Conservation (phyloP, 345 rosid genomes). For the Aquilaria malaccensis region DNA sequence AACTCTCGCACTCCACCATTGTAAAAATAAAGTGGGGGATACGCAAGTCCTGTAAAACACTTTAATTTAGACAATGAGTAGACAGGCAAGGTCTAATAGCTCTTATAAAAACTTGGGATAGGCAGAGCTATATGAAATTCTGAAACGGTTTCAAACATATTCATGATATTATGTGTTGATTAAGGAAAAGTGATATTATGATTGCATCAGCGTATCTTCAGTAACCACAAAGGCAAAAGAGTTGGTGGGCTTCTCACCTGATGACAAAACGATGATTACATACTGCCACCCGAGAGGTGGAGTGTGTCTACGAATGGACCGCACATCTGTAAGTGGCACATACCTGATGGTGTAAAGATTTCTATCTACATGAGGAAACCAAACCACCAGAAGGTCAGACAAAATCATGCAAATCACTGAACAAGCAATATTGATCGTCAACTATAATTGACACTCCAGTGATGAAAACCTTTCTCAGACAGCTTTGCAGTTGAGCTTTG, state of each 20-base stretch:
- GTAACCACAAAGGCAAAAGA: slow-evolving; percentile 1
- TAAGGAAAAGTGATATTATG: too few relatives aligned
- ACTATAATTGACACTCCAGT: slow-evolving; percentile 2
- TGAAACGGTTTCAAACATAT: neutral
- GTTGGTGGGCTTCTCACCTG: slow-evolving; percentile 42
- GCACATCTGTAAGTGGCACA: slow-evolving; percentile 68
- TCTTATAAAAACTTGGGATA: neutral
- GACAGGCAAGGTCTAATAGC: neutral
- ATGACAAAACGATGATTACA: slow-evolving; percentile 75
- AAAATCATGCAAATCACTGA: neutral
- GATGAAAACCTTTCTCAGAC: slow-evolving; percentile 68
- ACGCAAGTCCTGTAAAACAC: slow-evolving; percentile 72
- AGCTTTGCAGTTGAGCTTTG: slow-evolving; percentile 55
- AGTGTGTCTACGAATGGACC: slow-evolving; percentile 78
- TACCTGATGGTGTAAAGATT: slow-evolving; percentile 82
- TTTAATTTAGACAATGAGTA: slow-evolving; percentile 6
- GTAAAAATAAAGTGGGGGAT: slow-evolving; percentile 90
- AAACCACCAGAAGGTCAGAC: slow-evolving; percentile 9
- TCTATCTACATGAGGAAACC: slow-evolving; percentile 49
- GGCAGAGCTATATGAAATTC: too few relatives aligned
- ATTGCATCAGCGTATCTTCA: neutral
- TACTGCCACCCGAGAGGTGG: slow-evolving; percentile 98
- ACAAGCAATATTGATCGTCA: neutral
- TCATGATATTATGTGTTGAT: neutral
- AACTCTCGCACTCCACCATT: slow-evolving; percentile 91